Evolutionary conservation across 2,329 filamentous ascomycete species (phyloP).

Genomic region (Sclerotinia subarctica): DNA sequence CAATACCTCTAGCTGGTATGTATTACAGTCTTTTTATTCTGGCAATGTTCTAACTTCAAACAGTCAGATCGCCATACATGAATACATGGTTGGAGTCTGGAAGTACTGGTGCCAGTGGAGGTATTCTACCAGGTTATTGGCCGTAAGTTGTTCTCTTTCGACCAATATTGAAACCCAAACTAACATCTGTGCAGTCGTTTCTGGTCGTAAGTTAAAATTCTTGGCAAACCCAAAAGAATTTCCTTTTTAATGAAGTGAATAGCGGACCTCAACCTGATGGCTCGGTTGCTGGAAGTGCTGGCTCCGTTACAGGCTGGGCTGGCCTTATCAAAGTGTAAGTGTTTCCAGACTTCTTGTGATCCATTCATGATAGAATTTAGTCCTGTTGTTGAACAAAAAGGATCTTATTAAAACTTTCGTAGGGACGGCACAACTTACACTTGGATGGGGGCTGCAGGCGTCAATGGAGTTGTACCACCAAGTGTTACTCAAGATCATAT

Average conservation of each 20-base stretch:
- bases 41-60: background rate
- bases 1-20: slow-evolving; percentile 62
- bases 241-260: background rate
- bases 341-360: background rate
- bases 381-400: no score
- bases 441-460: slow-evolving; percentile 61
- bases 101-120: slow-evolving; percentile 58
- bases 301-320: slow-evolving; percentile 60
- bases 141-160: slow-evolving; percentile 23
- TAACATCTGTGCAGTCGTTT: slow-evolving; percentile 32
- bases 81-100: slow-evolving; percentile 69
- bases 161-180: background rate
- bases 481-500: slow-evolving; percentile 59
- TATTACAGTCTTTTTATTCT: background rate
- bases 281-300: slow-evolving; percentile 41
- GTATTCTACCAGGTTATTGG: slow-evolving; percentile 58
- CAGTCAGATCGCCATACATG: slow-evolving; percentile 67
- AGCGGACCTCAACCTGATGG: slow-evolving; percentile 32
- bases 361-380: background rate
- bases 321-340: slow-evolving; percentile 61
- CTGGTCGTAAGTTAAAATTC: slow-evolving; percentile 31
- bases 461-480: slow-evolving; percentile 42
- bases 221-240: background rate
- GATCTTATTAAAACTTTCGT: background rate
- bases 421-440: slow-evolving; percentile 58